Evolutionary conservation across 495 filamentous ascomycete genomes (phyloP), one percentile per base, ranked within the genome.

Genomic region (Podospora didyma): DNA sequence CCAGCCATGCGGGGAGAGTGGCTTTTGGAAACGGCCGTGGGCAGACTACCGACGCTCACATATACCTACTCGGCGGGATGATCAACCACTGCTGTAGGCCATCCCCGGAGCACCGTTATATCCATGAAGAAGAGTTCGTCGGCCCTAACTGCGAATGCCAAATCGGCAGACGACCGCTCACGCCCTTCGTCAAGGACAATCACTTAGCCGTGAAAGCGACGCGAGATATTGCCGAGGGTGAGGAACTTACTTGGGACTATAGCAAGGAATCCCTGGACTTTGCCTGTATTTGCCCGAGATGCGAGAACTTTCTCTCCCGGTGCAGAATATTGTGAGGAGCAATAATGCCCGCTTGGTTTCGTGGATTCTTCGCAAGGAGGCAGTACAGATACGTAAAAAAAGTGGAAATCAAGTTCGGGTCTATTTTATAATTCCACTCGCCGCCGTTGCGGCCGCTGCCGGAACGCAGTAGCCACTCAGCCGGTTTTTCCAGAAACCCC

Each of bases 11-110:
- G 26, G 26, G 4, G 26, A 31, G 26, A 9, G 3, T 31, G 26
- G 26, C 26, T 31, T 3, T 9, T 31, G 16, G 6, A 2, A 12
- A 28, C 16, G 26, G 42, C n/a, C 23, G 5, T 37, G 22, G 28
- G 2, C 23, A 41, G 16, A 49, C 55, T 5, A 46, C n/a, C 26
- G 50, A 60, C 21, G 68, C 66, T 0, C 58, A 51, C 34, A 28
- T 71, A 37, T 71, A 69, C 56, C 59, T 71, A 9, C 62, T 71
- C 28, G 62, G 57, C 11, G 64, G 62, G 20, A 61, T 71, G 12
- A 54, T 71, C 51, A 71, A 71, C 59, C 69, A 71, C 61, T 62
- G 67, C 62, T 71, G 69, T 59, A 60, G 57, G 11, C 60, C 54
- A 1, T 16, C 19, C 16, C 21, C 42, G 26, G 50, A 35, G n/a